Evolutionary conservation across 257 asterid genomes (phyloP), one percentile per base, ranked within the genome.

Genomic region (Ocimum tenuiflorum): DNA sequence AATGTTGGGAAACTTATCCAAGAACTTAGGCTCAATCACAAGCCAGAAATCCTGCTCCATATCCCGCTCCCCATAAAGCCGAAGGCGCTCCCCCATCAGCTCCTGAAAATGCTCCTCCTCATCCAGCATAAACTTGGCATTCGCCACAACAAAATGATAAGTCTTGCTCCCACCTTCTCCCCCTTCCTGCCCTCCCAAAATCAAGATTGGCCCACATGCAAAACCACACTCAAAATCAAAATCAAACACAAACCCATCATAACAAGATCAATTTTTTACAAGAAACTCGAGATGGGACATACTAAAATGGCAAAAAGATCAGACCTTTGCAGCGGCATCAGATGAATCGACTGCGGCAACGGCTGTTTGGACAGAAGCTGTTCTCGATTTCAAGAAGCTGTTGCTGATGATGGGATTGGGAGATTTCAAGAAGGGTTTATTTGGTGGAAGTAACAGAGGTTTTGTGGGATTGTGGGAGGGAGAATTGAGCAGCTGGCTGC

Each of bases 71-170:
- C 43, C 86, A 35, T 31, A 92, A 24, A 71, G 64, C 6, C 96
- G 78, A 14, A 81, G 91, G 43, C 99, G 84, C 78, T 92, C 99
- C n/a, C 19, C 57, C 84, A 92, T 61, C 29, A 71, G 88, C 79
- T 92, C 99, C 78, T 89, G 69, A 84, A 92, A 92, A 73, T 92
- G 99, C 88, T 92, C 99, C 81, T 92, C 99, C 63, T 92, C 99
- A 35, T 92, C 99, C 87, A 92, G 61, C 99, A 92, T 92, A 77
- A 92, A 92, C 72, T 89, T 89, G 3, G 97, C 97, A 80, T 89
- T 89, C 22, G 97, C 99, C 72, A 92, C 95, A 22, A 92, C 70
- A 63, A 89, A 92, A 73, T 89, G 89, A 59, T 85, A 92, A 62
- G 35, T 83, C 73, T 80, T 87, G 36, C 73, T 84, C 69, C 75